Conservation (phyloP, 2,329 filamentous ascomycete genomes). For the Apiospora phragmitis region DNA sequence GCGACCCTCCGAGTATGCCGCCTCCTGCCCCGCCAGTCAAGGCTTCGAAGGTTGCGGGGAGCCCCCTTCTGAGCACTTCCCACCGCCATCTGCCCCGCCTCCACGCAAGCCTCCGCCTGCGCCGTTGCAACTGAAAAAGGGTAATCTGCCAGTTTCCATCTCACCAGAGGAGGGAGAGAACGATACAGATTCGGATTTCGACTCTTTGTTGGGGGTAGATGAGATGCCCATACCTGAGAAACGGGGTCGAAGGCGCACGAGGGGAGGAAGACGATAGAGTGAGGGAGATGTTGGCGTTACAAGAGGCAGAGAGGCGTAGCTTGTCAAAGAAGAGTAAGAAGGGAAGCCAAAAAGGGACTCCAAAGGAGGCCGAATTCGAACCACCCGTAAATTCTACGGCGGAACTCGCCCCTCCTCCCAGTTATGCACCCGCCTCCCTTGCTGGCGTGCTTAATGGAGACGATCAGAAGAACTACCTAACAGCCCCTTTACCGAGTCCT, state of each 20-base stretch:
- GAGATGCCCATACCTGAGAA: conserved; percentile 58
- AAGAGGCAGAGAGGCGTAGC: conserved; percentile 70
- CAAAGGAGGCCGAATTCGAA: conserved; percentile 38
- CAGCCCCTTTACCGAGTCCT: conserved; percentile 54
- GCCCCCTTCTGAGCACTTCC: conserved; percentile 53
- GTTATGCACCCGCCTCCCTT: conserved; percentile 45
- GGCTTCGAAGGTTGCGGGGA: conserved; percentile 44
- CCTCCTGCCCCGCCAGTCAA: conserved; percentile 47
- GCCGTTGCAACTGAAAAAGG: conserved; percentile 69
- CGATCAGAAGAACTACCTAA: conserved; percentile 32
- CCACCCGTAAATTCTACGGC: conserved; percentile 12
- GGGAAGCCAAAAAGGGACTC: conserved; percentile 49
- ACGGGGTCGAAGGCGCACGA: conserved; percentile 78
- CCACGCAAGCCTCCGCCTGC: conserved; percentile 82
- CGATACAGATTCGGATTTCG: conserved; percentile 79
- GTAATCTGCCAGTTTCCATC: conserved; percentile 28
- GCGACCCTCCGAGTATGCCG: conserved; percentile 50
- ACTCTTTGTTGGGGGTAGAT: conserved; percentile 71
- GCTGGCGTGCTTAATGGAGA: conserved; percentile 50
- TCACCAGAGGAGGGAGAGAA: conserved; percentile 58
- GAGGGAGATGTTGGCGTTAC: conserved; percentile 66
- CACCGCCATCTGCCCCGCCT: conserved; percentile 56
- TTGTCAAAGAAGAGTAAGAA: conserved; percentile 71
- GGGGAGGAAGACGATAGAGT: conserved; percentile 86
- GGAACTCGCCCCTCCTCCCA: neutral